These are phyloP conservation scores for Lobosporangium transversale DNA, from an alignment of 192 early-diverging fungal species.

Conservation along the genomic window DNA sequence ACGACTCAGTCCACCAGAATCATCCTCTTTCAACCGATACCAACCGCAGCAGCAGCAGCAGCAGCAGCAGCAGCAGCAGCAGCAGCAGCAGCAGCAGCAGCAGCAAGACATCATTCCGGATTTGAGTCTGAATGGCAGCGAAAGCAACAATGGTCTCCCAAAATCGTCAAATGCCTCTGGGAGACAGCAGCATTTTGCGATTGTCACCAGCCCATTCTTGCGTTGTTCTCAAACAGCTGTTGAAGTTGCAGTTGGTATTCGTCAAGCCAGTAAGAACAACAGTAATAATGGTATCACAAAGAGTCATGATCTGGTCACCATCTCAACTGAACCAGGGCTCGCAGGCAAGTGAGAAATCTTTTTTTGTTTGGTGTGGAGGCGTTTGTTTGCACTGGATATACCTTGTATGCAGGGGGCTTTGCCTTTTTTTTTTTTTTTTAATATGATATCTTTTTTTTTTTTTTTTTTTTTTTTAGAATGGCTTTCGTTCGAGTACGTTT, in stretches of 20 bases:
- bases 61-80: neutral
- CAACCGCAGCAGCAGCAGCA: constrained; percentile 1
- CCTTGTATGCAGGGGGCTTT: neutral
- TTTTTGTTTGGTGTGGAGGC: neutral
- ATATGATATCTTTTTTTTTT: neutral
- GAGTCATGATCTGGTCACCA: constrained; percentile 29
- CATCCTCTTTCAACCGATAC: neutral
- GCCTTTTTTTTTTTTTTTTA: neutral
- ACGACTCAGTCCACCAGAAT: too few species aligned
- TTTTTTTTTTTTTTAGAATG: constrained; percentile 17
- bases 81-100: neutral
- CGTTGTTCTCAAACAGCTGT: constrained; percentile 50
- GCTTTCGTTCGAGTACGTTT: constrained; percentile 32
- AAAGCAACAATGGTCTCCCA: too few species aligned
- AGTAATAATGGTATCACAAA: neutral
- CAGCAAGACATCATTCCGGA: neutral
- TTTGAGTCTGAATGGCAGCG: neutral
- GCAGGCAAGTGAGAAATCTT: constrained; percentile 33
- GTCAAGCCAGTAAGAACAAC: neutral
- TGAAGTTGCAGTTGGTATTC: constrained; percentile 48
- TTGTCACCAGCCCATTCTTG: constrained; percentile 49
- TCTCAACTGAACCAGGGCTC: constrained; percentile 37
- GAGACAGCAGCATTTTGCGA: constrained; percentile 44
- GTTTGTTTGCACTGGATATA: constrained; percentile 9
- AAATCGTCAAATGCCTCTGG: neutral